Conservation (phyloP, 2,329 filamentous ascomycete species). For the Dothidotthia symphoricarpi region DNA sequence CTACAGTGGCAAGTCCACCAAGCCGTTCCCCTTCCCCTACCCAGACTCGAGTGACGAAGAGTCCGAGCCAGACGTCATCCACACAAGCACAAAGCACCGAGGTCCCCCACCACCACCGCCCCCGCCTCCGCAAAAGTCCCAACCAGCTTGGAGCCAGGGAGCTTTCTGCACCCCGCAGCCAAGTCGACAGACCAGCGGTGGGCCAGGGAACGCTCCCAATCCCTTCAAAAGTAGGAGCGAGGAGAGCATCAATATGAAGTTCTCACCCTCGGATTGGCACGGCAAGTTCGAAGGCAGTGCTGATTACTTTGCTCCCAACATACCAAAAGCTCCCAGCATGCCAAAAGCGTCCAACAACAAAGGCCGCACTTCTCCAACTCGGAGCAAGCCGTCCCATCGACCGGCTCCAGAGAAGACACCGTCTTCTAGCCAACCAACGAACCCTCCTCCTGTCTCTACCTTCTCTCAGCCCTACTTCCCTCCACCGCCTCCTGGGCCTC, state of each 20-base stretch:
- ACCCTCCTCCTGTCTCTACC: slow-evolving; percentile 19
- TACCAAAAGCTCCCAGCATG: too few relatives aligned
- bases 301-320: slow-evolving; percentile 47
- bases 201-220: slow-evolving; percentile 21
- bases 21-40: slow-evolving; percentile 31
- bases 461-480: slow-evolving; percentile 24
- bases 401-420: too few relatives aligned
- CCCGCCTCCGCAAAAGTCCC: slow-evolving; percentile 16
- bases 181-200: slow-evolving; percentile 12
- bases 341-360: slow-evolving; percentile 24
- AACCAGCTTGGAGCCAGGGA: slow-evolving; percentile 17
- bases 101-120: slow-evolving; percentile 17
- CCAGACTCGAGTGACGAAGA: slow-evolving; percentile 33
- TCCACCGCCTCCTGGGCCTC: slow-evolving; percentile 31
- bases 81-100: slow-evolving; percentile 10
- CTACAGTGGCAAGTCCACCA: slow-evolving; percentile 19
- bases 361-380: slow-evolving; percentile 33
- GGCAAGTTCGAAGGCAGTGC: slow-evolving; percentile 46
- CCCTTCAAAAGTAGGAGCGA: slow-evolving; percentile 48
- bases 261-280: slow-evolving; percentile 48
- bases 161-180: slow-evolving; percentile 20
- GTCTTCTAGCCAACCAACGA: slow-evolving; percentile 16
- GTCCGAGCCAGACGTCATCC: slow-evolving; percentile 24
- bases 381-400: slow-evolving; percentile 14
- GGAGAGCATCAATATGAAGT: slow-evolving; percentile 52